phyloP scores from a whole-genome alignment of 1,284 basidiomycete genomes.

The Schizophyllum amplum region DNA sequence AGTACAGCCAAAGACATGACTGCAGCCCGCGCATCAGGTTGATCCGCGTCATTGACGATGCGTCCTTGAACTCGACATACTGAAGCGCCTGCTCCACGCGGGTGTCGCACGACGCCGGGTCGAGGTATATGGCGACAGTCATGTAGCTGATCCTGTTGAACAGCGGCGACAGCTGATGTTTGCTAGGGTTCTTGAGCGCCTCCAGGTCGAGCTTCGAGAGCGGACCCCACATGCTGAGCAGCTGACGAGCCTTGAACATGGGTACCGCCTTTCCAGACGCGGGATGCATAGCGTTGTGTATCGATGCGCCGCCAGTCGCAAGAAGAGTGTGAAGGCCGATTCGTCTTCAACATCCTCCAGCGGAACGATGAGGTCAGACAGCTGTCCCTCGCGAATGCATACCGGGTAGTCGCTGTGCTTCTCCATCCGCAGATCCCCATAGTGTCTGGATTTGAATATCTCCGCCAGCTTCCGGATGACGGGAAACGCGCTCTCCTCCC shows the following conservation, averaged over 20 bases:
- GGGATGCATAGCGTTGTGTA: slow-evolving; percentile 19
- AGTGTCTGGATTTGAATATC: neutral
- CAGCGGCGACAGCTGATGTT: slow-evolving; percentile 65
- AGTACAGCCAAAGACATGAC: slow-evolving; percentile 63
- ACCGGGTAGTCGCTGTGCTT: neutral
- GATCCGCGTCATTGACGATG: slow-evolving; percentile 64
- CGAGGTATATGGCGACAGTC: slow-evolving; percentile 71
- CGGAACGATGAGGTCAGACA: neutral
- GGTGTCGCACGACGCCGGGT: slow-evolving; percentile 41
- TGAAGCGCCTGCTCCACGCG: slow-evolving; percentile 54
- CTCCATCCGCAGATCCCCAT: neutral
- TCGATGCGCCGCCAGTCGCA: slow-evolving; percentile 68
- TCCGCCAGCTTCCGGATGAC: neutral
- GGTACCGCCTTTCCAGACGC: slow-evolving; percentile 27
- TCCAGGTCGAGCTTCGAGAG: slow-evolving; percentile 54
- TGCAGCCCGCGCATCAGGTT: slow-evolving; percentile 75
- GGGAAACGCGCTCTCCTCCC: neutral
- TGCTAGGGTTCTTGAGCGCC: slow-evolving; percentile 33
- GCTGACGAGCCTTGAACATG: slow-evolving; percentile 70
- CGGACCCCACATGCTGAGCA: slow-evolving; percentile 69
- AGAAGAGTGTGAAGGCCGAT: slow-evolving; percentile 72
- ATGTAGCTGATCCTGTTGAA: slow-evolving; percentile 82
- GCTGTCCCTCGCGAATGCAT: neutral
- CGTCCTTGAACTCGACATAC: slow-evolving; percentile 63
- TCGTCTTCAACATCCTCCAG: slow-evolving; percentile 35